Evolutionary conservation across 345 rosid genomes (phyloP).

Genomic region (Gossypium anomalum): DNA sequence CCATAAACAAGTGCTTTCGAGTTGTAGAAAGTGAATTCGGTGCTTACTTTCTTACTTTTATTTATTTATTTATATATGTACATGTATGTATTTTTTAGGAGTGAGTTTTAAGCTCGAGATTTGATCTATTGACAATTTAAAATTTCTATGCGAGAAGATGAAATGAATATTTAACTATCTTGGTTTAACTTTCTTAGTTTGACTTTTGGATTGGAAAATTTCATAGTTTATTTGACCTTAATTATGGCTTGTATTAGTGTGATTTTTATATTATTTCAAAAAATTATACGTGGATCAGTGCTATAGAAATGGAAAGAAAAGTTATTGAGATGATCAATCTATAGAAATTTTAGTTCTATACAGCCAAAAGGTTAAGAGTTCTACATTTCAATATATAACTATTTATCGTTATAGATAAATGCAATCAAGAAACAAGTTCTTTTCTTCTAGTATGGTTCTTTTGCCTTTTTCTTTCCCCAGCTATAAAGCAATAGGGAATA

Average conservation of each 20-base stretch:
- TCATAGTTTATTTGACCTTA: constrained; percentile 1
- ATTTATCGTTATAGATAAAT: background rate
- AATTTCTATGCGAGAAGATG: background rate
- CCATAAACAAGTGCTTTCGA: background rate
- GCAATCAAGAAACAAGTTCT: background rate
- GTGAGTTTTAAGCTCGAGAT: constrained; percentile 2
- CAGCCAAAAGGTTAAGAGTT: background rate
- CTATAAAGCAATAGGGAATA: background rate
- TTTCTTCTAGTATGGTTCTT: background rate
- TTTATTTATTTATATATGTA: background rate
- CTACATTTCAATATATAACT: background rate
- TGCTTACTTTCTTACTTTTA: background rate
- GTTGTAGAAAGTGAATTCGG: background rate
- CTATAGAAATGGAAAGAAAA: background rate
- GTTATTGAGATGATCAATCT: background rate
- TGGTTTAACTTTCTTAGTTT: background rate
- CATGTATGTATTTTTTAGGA: background rate
- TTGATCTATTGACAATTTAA: background rate
- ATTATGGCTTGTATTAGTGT: background rate
- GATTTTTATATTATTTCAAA: background rate
- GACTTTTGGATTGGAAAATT: constrained; percentile 6
- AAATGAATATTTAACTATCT: background rate
- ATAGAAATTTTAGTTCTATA: background rate
- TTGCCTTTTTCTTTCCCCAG: background rate
- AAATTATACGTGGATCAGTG: background rate